These are phyloP conservation scores for Trichomonas vaginalis DNA, from an alignment of 208 protist genomes.

Conservation along the genomic window DNA sequence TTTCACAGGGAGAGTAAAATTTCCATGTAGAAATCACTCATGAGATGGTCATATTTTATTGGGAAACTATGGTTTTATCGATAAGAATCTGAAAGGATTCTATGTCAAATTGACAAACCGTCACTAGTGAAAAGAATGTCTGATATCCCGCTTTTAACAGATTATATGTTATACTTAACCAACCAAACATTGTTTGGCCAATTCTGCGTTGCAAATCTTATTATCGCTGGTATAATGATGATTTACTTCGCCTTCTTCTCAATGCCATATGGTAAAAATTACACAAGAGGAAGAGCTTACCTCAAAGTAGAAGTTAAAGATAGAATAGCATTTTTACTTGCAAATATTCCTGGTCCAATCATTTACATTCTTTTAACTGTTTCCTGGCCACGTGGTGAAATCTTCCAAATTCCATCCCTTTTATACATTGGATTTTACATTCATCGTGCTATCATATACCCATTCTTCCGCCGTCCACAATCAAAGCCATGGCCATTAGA, in stretches of 20 bases:
- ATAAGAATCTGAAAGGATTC: too few species aligned
- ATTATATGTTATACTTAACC: not conserved
- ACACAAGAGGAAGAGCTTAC: not conserved
- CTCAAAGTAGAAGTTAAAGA: not conserved
- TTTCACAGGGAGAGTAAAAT: too few species aligned
- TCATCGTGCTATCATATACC: not conserved
- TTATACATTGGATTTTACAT: not conserved
- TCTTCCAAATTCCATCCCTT: not conserved
- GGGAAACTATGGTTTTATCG: too few species aligned
- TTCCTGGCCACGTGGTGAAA: not conserved
- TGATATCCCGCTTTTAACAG: not conserved
- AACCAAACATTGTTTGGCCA: not conserved
- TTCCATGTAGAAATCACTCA: too few species aligned
- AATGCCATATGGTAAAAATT: conserved; percentile 4
- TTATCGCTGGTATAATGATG: not conserved
- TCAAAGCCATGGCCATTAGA: conserved; percentile 12
- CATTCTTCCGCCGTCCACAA: not conserved
- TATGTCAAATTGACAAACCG: too few species aligned
- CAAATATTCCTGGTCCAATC: not conserved
- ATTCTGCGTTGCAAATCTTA: not conserved
- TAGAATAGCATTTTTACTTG: not conserved
- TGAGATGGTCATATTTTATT: too few species aligned
- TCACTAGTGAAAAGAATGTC: not conserved
- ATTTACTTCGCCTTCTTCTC: not conserved
- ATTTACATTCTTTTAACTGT: not conserved